Evolutionary conservation across 805 yeast genomes (phyloP).

Genomic region (Wickerhamiella alocasiicola): DNA sequence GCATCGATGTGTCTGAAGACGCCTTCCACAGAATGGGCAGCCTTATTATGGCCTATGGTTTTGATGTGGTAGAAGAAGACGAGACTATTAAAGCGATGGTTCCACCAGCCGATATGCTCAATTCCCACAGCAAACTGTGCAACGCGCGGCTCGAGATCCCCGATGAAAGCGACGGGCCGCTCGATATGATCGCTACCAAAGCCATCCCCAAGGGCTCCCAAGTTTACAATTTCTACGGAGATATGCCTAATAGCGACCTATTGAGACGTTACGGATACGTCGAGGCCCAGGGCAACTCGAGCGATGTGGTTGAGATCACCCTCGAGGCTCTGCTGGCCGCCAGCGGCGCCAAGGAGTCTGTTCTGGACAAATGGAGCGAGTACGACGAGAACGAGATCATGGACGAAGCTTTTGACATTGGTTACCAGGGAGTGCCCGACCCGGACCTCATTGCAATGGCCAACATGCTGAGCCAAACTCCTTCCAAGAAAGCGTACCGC

Average conservation of each 20-base stretch:
- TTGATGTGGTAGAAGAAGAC: slow-evolving; percentile 43
- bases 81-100: slow-evolving; percentile 65
- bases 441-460: slow-evolving; percentile 15
- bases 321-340: slow-evolving; percentile 32
- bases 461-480: slow-evolving; percentile 11
- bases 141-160: slow-evolving; percentile 61
- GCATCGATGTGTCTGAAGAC: slow-evolving; percentile 34
- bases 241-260: slow-evolving; percentile 81
- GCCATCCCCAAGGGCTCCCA: slow-evolving; percentile 56
- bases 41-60: slow-evolving; percentile 77
- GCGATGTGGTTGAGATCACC: slow-evolving; percentile 71
- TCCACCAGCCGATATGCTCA: slow-evolving; percentile 82
- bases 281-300: slow-evolving; percentile 55
- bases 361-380: slow-evolving; percentile 9
- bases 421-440: slow-evolving; percentile 15
- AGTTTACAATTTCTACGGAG: slow-evolving; percentile 79
- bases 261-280: slow-evolving; percentile 86
- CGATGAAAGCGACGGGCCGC: slow-evolving; percentile 23
- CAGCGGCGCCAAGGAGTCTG: slow-evolving; percentile 22
- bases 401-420: slow-evolving; percentile 13
- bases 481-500: slow-evolving; percentile 12
- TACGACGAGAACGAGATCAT: slow-evolving; percentile 13
- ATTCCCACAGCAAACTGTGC: slow-evolving; percentile 65
- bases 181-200: slow-evolving; percentile 63
- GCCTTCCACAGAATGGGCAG: slow-evolving; percentile 65